These are phyloP conservation scores for Phytophthora colocasiae DNA, from an alignment of 352 stramenopile genomes.

Conservation along the genomic window DNA sequence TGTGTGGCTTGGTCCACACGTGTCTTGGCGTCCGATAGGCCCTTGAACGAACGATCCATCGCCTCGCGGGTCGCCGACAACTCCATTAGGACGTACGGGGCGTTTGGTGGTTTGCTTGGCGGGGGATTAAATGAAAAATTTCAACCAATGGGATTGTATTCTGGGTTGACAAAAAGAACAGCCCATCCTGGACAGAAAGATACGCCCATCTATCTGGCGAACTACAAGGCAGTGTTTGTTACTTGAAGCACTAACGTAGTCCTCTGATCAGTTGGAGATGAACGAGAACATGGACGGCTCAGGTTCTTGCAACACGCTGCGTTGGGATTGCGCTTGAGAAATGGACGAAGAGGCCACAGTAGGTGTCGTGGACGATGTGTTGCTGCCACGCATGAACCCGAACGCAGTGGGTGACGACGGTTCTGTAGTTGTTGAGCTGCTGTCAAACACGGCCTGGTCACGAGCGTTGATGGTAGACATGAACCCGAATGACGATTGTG, in stretches of 20 bases:
- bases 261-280: slow-evolving; percentile 49
- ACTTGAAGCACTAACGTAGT: background rate
- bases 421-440: slow-evolving; percentile 40
- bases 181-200: background rate
- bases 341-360: slow-evolving; percentile 35
- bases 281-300: slow-evolving; percentile 68
- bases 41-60: slow-evolving; percentile 63
- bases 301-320: slow-evolving; percentile 31
- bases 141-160: background rate
- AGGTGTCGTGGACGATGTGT: slow-evolving; percentile 38
- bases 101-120: slow-evolving; percentile 19
- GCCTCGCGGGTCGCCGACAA: slow-evolving; percentile 15
- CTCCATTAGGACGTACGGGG: slow-evolving; percentile 28
- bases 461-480: slow-evolving; percentile 41
- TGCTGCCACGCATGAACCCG: slow-evolving; percentile 56
- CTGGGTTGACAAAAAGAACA: background rate
- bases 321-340: slow-evolving; percentile 33
- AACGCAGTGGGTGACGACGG: slow-evolving; percentile 66
- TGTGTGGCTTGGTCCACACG: slow-evolving; percentile 76
- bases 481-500: slow-evolving; percentile 62
- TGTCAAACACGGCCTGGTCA: slow-evolving; percentile 31
- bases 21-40: slow-evolving; percentile 72
- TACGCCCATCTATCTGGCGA: background rate
- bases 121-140: slow-evolving; percentile 7
- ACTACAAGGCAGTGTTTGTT: background rate